A percentile compares a stretch with the other conserved stretches of the same genome.
Conservation (phyloP, 768 basidiomycete genomes). For the Xerocomus spinulosus region DNA sequence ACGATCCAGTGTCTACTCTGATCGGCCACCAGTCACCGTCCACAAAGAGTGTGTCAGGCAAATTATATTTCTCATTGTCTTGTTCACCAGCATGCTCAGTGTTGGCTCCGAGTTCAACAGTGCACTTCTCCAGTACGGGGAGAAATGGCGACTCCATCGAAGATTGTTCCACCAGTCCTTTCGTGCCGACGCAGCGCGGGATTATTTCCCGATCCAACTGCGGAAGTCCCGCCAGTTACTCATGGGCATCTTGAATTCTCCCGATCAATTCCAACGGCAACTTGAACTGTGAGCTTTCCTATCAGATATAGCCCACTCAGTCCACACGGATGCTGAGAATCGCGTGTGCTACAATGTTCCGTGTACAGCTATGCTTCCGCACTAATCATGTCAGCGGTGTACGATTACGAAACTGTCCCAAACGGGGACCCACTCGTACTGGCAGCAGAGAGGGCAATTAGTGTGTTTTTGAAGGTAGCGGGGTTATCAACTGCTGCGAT, state of each 20-base stretch:
- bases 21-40: slow-evolving; percentile 31
- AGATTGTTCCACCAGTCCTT: slow-evolving; percentile 32
- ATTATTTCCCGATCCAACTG: slow-evolving; percentile 25
- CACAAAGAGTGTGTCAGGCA: slow-evolving; percentile 21
- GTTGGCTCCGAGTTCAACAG: slow-evolving; percentile 31
- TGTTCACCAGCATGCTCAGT: slow-evolving; percentile 8
- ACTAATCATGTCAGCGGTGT: slow-evolving; percentile 32
- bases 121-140: slow-evolving; percentile 28
- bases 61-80: neutral
- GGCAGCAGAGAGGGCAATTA: slow-evolving; percentile 29
- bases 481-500: slow-evolving; percentile 23
- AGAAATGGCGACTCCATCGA: slow-evolving; percentile 30
- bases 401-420: slow-evolving; percentile 30
- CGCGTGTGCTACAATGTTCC: neutral
- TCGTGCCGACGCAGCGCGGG: slow-evolving; percentile 22
- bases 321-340: slow-evolving; percentile 1
- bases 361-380: slow-evolving; percentile 28
- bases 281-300: slow-evolving; percentile 27
- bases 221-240: slow-evolving; percentile 28
- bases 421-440: slow-evolving; percentile 27
- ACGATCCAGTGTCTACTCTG: slow-evolving; percentile 35
- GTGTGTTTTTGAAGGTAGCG: slow-evolving; percentile 21
- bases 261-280: slow-evolving; percentile 25
- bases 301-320: neutral
- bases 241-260: slow-evolving; percentile 18